Evolutionary conservation across 225 moss, liverwort and hornwort species (phyloP).

Genomic region (Pseudisothecium myosuroides): DNA sequence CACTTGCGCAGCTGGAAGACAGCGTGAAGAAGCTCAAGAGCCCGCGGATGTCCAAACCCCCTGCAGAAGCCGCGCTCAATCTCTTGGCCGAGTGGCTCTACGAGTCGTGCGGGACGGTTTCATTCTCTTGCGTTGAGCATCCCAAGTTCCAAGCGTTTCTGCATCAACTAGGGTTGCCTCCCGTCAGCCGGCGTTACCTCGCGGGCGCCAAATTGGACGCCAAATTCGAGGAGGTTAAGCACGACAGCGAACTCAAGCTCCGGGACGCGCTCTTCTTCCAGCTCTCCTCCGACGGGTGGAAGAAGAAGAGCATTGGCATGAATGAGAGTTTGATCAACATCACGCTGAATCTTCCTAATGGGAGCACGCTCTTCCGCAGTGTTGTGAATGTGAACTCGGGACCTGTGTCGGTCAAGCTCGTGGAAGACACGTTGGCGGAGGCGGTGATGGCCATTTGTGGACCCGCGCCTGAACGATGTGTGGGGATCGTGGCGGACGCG

Average conservation of each 20-base stretch:
- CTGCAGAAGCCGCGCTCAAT: constrained; percentile 67
- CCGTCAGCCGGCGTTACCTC: constrained; percentile 61
- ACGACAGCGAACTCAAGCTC: constrained; percentile 72
- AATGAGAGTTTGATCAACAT: constrained; percentile 73
- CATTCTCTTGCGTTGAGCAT: constrained; percentile 88
- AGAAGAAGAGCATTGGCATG: constrained; percentile 58
- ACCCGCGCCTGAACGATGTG: constrained; percentile 63
- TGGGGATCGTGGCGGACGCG: constrained; percentile 82
- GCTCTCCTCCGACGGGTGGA: constrained; percentile 82
- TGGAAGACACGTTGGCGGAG: constrained; percentile 76
- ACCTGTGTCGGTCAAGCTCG: constrained; percentile 67
- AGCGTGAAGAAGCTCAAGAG: constrained; percentile 88
- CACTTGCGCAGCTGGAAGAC: constrained; percentile 64
- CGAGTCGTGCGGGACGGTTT: constrained; percentile 76
- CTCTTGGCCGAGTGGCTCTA: constrained; percentile 81
- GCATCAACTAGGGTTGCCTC: constrained; percentile 68
- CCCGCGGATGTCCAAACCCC: constrained; percentile 32
- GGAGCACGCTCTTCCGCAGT: constrained; percentile 69
- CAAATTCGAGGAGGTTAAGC: constrained; percentile 87
- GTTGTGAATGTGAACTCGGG: constrained; percentile 75
- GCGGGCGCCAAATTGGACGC: constrained; percentile 69
- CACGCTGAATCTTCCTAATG: constrained; percentile 84
- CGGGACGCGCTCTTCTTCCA: constrained; percentile 86
- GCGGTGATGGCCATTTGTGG: constrained; percentile 71
- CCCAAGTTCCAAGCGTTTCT: constrained; percentile 88